A percentile compares a stretch with the other conserved stretches of the same genome.
Conservation (phyloP, 164 flowering plant genomes). For the Piper longum region DNA sequence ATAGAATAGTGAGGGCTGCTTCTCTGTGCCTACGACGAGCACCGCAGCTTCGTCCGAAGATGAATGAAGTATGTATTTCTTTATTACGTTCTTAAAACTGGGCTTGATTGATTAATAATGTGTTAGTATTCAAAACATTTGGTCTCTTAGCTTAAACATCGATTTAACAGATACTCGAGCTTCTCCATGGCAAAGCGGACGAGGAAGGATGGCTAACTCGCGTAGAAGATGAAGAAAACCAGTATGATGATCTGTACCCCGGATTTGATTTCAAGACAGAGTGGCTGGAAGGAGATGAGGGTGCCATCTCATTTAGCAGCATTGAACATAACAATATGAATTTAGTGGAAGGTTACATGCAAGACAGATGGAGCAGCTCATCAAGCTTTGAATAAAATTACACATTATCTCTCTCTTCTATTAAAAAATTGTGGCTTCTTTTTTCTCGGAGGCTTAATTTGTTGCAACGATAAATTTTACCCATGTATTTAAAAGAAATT, state of each 20-base stretch:
- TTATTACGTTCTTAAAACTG: too few relatives aligned
- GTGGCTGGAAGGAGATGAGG: constrained; percentile 54
- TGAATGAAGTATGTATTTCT: constrained; percentile 38
- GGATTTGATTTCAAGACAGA: constrained; percentile 45
- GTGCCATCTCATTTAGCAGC: constrained; percentile 48
- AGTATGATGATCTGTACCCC: constrained; percentile 42
- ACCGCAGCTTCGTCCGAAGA: constrained; percentile 63
- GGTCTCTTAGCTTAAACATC: too few relatives aligned
- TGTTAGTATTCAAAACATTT: too few relatives aligned
- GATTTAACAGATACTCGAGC: constrained; percentile 37
- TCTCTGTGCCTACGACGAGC: constrained; percentile 55
- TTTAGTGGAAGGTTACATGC: constrained; percentile 44
- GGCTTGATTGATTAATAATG: too few relatives aligned
- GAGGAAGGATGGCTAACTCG: constrained; percentile 10
- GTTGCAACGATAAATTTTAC: too few relatives aligned
- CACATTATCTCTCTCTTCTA: too few relatives aligned
- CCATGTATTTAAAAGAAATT: too few relatives aligned
- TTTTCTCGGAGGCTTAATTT: too few relatives aligned
- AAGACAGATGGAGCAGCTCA: constrained; percentile 59
- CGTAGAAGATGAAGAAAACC: constrained; percentile 25
- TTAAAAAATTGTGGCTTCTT: too few relatives aligned
- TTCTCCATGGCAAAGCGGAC: constrained; percentile 50
- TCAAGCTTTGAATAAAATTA: constrained; percentile 51
- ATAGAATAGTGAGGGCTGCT: constrained; percentile 60
- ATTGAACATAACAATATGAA: constrained; percentile 29